Evolutionary conservation across 495 filamentous ascomycete species (phyloP).

Genomic region (Cercophora sp.): DNA sequence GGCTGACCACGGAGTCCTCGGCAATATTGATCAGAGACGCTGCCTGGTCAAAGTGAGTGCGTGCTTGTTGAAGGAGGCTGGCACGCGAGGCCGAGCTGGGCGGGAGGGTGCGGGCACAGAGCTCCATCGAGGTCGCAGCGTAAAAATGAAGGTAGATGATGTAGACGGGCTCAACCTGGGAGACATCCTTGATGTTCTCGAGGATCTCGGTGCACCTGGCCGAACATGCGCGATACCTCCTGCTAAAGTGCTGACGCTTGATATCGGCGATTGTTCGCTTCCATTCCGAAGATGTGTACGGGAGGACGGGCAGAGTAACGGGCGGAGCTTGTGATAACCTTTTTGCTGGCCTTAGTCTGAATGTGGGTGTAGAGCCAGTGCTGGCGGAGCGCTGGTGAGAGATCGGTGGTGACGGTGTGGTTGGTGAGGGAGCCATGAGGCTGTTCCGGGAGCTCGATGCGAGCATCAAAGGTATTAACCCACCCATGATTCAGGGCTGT

Average conservation of each 20-base stretch:
- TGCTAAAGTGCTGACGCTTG: slow-evolving; percentile 42
- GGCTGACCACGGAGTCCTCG: slow-evolving; percentile 33
- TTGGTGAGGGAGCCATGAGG: slow-evolving; percentile 4
- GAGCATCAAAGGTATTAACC: slow-evolving; percentile 31
- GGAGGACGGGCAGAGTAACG: slow-evolving; percentile 19
- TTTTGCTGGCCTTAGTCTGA: slow-evolving; percentile 13
- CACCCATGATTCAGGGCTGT: slow-evolving; percentile 21
- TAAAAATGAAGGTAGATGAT: slow-evolving; percentile 53
- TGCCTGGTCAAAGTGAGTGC: slow-evolving; percentile 44
- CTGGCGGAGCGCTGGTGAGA: slow-evolving; percentile 9
- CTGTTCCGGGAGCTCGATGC: slow-evolving; percentile 24
- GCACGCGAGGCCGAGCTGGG: slow-evolving; percentile 39
- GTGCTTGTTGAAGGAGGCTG: slow-evolving; percentile 45
- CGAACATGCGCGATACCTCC: slow-evolving; percentile 44
- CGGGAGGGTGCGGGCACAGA: slow-evolving; percentile 46
- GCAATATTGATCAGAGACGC: slow-evolving; percentile 37
- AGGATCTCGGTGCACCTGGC: slow-evolving; percentile 44
- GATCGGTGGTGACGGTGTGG: slow-evolving; percentile 9
- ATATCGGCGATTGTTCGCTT: slow-evolving; percentile 40
- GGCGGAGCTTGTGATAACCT: slow-evolving; percentile 20
- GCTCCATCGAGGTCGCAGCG: slow-evolving; percentile 49
- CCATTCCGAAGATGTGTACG: slow-evolving; percentile 38
- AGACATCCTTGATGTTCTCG: slow-evolving; percentile 37
- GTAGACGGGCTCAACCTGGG: slow-evolving; percentile 43
- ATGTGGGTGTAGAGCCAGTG: slow-evolving; percentile 6